A percentile compares a stretch with the other conserved stretches of the same genome.
Evolutionary conservation across 2,329 filamentous ascomycete genomes (phyloP).

Genomic region (Fusarium coicis): DNA sequence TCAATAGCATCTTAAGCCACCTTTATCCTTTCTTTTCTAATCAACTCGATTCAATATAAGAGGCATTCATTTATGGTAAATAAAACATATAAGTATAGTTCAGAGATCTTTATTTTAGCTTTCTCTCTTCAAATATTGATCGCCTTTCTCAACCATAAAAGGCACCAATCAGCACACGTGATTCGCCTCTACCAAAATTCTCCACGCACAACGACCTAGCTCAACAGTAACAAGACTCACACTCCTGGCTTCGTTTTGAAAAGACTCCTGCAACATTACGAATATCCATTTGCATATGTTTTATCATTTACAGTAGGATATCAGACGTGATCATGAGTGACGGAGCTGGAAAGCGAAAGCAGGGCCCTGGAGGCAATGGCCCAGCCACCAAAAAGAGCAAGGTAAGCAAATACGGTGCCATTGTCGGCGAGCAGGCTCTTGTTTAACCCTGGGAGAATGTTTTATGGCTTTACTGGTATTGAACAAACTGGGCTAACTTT

Average conservation of each 20-base stretch:
- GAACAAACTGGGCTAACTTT: constrained; percentile 20
- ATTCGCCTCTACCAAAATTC: constrained; percentile 34
- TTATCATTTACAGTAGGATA: not conserved
- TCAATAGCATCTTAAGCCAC: not conserved
- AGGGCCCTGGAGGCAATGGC: constrained; percentile 44
- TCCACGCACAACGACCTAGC: constrained; percentile 25
- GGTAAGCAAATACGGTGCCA: constrained; percentile 42
- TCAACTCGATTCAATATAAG: not conserved
- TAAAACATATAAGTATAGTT: not conserved
- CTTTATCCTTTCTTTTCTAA: not conserved
- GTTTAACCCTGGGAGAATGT: not conserved
- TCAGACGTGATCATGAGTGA: constrained; percentile 45
- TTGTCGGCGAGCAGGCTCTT: not conserved
- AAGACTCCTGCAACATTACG: not conserved
- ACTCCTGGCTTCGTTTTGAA: not conserved
- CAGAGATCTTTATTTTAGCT: not conserved
- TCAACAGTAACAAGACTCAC: constrained; percentile 5
- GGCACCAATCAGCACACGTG: constrained; percentile 25
- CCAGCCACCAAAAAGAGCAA: constrained; percentile 54
- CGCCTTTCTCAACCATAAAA: not conserved
- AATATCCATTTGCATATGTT: not conserved
- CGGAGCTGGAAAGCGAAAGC: constrained; percentile 51
- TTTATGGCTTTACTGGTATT: not conserved
- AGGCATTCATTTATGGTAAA: not conserved
- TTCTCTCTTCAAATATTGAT: not conserved